Evolutionary conservation across 2,329 filamentous ascomycete species (phyloP), one percentile per base, ranked within the genome.

Genomic region (Rachicladosporium sp.): DNA sequence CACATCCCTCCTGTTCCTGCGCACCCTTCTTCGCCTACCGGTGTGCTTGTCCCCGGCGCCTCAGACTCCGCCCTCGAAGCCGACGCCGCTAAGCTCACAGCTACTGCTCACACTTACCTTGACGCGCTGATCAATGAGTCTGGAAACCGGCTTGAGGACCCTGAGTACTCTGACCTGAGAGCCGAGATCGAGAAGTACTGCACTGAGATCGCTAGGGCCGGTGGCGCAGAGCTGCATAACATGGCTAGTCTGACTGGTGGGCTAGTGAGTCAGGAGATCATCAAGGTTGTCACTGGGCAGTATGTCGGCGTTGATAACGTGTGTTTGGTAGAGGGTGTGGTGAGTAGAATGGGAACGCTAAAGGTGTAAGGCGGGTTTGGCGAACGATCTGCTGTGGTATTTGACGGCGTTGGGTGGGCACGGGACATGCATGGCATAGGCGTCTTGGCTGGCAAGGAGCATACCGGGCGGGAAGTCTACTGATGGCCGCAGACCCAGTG

Each of bases 201-300:
- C 8, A 47, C 55, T 31, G 69, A 72, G 45, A 51, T 72, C 54
- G 75, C 80, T 29, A 77, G 93, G 43, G 82, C 85, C 29, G 78
- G 76, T 35, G 84, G 85, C 21, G 83, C 78, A 39, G 93, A 98
- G 60, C 66, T 98, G 43, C 91, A 98, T 66, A 96, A 95, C 57
- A 83, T 93, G 41, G 82, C 88, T 27, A 80, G 88, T 19, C 65
- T 94, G 41, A 82, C 80, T 1, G 93, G 91, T 23, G 93, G 91
- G 3, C 82, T 98, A 67, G 82, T 93, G 35, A 86, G 89, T n/a
- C 93, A 98, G 62, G 91, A 98, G 65, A 76, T 89, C 46, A 93
- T 98, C 65, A 98, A 98, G 58, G 72, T 77, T 60, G 75, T 89
- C 33, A 80, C 76, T n/a, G 69, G 71, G 51, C 76, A 80, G 59